Percentiles rank a stretch among this genome's conserved stretches.
Conservation (phyloP, 2,329 filamentous ascomycete species). For the Coniochaeta sp. region DNA sequence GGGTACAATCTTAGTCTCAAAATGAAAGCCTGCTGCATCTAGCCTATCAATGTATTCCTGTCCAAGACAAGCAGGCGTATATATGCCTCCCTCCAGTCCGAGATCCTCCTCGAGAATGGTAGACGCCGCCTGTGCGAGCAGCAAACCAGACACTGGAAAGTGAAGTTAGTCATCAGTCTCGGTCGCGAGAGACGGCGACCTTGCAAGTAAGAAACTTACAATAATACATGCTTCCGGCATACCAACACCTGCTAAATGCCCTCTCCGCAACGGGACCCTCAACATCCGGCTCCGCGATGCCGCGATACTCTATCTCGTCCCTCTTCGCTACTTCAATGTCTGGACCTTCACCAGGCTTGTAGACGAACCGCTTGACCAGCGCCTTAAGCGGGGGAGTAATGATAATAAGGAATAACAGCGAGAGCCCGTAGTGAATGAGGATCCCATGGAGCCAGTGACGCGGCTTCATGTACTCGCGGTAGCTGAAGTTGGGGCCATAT, state of each 20-base stretch:
- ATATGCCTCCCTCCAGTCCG: constrained; percentile 55
- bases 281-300: constrained; percentile 53
- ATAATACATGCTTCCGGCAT: constrained; percentile 56
- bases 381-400: constrained; percentile 36
- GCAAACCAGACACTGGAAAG: constrained; percentile 52
- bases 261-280: constrained; percentile 29
- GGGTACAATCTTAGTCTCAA: constrained; percentile 44
- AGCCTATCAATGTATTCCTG: constrained; percentile 58
- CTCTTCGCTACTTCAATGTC: constrained; percentile 43
- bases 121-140: constrained; percentile 56
- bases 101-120: constrained; percentile 58
- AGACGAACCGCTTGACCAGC: constrained; percentile 34
- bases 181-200: neutral
- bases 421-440: constrained; percentile 38
- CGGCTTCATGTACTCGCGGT: constrained; percentile 44
- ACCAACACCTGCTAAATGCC: constrained; percentile 48
- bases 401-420: constrained; percentile 35
- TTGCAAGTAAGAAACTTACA: constrained; percentile 32
- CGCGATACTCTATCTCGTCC: constrained; percentile 56
- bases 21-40: constrained; percentile 51
- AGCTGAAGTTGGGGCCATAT: constrained; percentile 57
- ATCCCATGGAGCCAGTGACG: constrained; percentile 43
- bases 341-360: constrained; percentile 48
- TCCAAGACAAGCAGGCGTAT: constrained; percentile 66
- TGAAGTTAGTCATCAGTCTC: neutral